These are phyloP conservation scores for Striga asiatica DNA, from an alignment of 257 asterid species.

Conservation along the genomic window DNA sequence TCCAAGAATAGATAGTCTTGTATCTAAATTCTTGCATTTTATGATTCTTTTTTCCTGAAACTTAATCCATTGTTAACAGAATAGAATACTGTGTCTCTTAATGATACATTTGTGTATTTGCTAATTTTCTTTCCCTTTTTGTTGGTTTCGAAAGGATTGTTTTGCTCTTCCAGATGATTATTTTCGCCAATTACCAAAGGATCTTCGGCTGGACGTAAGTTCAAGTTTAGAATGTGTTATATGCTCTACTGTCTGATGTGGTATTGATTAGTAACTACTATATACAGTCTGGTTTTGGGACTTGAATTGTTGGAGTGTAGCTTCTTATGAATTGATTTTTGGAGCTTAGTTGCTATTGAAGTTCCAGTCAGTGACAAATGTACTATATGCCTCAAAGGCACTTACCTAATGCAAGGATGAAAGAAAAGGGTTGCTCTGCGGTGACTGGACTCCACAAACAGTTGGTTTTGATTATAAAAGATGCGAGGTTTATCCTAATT, in stretches of 20 bases:
- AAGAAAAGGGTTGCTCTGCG: too few species aligned
- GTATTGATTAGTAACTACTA: too few species aligned
- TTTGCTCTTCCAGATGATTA: conserved; percentile 75
- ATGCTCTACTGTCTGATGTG: background rate
- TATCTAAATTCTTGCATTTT: background rate
- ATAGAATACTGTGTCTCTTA: background rate
- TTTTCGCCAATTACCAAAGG: conserved; percentile 68
- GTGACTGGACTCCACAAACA: too few species aligned
- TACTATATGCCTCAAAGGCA: too few species aligned
- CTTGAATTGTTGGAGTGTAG: too few species aligned
- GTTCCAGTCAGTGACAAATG: background rate
- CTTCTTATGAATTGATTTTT: conserved; percentile 1
- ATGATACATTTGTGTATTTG: background rate
- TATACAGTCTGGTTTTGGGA: too few species aligned
- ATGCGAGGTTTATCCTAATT: too few species aligned
- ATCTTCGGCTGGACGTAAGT: conserved; percentile 90
- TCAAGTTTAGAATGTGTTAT: background rate
- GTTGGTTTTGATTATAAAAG: too few species aligned
- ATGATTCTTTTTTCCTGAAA: background rate
- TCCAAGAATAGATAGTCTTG: background rate
- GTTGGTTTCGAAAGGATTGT: conserved; percentile 39
- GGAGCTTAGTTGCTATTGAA: background rate
- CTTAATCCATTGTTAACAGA: background rate
- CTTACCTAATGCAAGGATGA: too few species aligned
- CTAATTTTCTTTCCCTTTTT: background rate